These are phyloP conservation scores for Aspergillus steynii DNA, from an alignment of 495 filamentous ascomycete species.

Conservation along the genomic window DNA sequence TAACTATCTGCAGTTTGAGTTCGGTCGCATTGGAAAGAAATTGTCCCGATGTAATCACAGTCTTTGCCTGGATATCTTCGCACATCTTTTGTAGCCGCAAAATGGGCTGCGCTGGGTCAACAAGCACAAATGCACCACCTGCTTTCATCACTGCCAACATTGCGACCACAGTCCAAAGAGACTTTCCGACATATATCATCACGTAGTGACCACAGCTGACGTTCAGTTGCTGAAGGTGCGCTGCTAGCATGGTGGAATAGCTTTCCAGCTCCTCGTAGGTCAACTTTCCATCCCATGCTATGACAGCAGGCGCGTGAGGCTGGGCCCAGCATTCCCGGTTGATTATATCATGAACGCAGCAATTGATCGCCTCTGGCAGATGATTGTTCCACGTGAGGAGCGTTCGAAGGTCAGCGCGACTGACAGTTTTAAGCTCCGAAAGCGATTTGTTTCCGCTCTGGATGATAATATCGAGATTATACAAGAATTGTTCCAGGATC, in stretches of 20 bases:
- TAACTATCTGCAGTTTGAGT: not conserved
- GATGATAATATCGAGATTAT: not conserved
- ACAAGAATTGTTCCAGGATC: slow-evolving; percentile 1
- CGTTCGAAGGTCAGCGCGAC: not conserved
- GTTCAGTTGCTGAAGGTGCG: not conserved
- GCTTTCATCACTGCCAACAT: slow-evolving; percentile 45
- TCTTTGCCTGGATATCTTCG: not conserved
- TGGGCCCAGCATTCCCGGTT: not conserved
- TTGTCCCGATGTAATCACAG: not conserved
- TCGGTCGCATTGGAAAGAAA: not conserved
- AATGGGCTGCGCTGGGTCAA: slow-evolving; percentile 49
- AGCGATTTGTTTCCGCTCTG: not conserved
- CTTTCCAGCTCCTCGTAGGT: slow-evolving; percentile 5
- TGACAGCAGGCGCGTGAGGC: not conserved
- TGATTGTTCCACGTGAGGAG: not conserved
- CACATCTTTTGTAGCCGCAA: not conserved
- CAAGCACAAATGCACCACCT: slow-evolving; percentile 46
- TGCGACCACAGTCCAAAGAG: slow-evolving; percentile 38
- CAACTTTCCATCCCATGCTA: slow-evolving; percentile 7
- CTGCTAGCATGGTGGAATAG: not conserved
- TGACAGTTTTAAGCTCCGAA: not conserved
- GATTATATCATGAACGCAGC: slow-evolving; percentile 3
- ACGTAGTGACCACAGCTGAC: slow-evolving; percentile 26
- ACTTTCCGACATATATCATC: slow-evolving; percentile 49
- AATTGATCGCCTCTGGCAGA: not conserved